phyloP scores from a whole-genome alignment of 257 asterid species.

The Fraxinus excelsior region DNA sequence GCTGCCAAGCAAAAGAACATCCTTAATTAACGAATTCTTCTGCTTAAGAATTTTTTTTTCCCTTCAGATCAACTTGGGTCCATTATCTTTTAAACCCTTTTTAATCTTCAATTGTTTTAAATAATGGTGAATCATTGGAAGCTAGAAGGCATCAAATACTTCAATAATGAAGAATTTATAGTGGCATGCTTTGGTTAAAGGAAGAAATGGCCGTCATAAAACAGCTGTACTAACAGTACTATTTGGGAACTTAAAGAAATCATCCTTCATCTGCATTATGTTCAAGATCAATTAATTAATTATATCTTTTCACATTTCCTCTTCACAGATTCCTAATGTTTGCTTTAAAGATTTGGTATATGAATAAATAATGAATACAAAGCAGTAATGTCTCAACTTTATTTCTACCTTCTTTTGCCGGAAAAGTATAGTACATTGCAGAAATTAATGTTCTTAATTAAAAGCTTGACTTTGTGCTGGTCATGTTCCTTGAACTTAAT shows the following conservation, averaged over 20 bases:
- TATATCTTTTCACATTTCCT: not conserved
- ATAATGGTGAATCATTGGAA: constrained; percentile 38
- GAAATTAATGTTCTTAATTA: not conserved
- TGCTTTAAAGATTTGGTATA: not conserved
- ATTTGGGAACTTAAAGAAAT: not conserved
- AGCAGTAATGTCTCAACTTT: not conserved
- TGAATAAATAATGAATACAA: not conserved
- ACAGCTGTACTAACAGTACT: not conserved
- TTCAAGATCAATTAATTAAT: not conserved
- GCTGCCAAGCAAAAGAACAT: constrained; percentile 19
- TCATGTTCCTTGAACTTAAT: constrained; percentile 11
- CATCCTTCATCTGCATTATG: not conserved
- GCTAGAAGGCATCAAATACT: constrained; percentile 9
- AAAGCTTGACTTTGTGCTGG: not conserved
- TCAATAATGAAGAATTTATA: not conserved
- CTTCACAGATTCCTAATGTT: not conserved
- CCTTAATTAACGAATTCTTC: not conserved
- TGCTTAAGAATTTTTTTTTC: not conserved
- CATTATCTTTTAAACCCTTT: constrained; percentile 24
- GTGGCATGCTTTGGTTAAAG: constrained; percentile 21
- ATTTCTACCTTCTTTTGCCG: constrained; percentile 40
- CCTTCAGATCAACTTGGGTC: constrained; percentile 37
- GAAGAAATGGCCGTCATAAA: not conserved
- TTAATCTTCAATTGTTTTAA: constrained; percentile 6
- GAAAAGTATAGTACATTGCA: constrained; percentile 42